Conservation (phyloP, 2,329 filamentous ascomycete genomes). For the Arthrinium puccinioides region DNA sequence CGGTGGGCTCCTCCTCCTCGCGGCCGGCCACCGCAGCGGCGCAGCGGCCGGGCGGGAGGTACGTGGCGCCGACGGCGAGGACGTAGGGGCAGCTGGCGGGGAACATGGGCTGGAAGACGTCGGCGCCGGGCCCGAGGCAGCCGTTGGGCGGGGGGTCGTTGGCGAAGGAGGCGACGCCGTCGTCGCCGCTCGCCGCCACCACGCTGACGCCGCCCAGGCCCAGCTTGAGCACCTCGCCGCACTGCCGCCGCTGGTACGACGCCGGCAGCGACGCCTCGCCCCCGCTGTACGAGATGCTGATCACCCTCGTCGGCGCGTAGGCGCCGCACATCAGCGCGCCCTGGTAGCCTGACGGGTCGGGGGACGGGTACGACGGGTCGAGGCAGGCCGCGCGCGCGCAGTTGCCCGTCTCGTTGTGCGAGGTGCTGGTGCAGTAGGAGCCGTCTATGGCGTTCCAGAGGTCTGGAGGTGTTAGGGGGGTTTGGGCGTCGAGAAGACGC, state of each 20-base stretch:
- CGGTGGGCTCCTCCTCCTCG: slow-evolving; percentile 11
- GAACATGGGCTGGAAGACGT: slow-evolving; percentile 43
- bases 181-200: slow-evolving; percentile 40
- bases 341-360: slow-evolving; percentile 40
- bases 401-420: slow-evolving; percentile 41
- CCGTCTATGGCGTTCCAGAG: slow-evolving; percentile 46
- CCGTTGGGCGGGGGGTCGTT: slow-evolving; percentile 19
- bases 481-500: no score
- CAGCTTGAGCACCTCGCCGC: slow-evolving; percentile 45
- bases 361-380: slow-evolving; percentile 44
- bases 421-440: slow-evolving; percentile 44
- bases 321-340: slow-evolving; percentile 28
- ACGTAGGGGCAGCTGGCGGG: slow-evolving; percentile 41
- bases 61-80: slow-evolving; percentile 33
- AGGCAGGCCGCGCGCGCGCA: slow-evolving; percentile 27
- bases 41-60: slow-evolving; percentile 9
- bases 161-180: slow-evolving; percentile 32
- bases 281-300: slow-evolving; percentile 49
- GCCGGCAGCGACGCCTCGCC: slow-evolving; percentile 45
- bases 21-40: slow-evolving; percentile 11
- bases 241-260: slow-evolving; percentile 45
- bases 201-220: slow-evolving; percentile 40
- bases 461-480: no score
- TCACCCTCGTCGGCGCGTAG: slow-evolving; percentile 24
- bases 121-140: slow-evolving; percentile 27